These are phyloP conservation scores for Helenozyma rhizophorensis DNA, from an alignment of 805 yeast species.

Conservation along the genomic window DNA sequence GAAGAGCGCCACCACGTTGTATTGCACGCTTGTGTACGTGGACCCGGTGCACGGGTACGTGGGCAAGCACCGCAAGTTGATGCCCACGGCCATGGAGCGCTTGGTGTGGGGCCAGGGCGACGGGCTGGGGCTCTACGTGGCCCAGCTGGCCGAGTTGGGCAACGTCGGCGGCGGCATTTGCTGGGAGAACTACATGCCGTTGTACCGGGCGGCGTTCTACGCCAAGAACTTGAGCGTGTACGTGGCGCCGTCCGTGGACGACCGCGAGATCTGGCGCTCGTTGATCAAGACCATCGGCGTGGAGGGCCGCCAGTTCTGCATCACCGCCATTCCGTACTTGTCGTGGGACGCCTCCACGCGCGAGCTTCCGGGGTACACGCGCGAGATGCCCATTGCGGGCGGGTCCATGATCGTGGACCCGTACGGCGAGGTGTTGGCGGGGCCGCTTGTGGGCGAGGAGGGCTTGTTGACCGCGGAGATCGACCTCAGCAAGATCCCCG, in stretches of 20 bases:
- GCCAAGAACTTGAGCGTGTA: constrained; percentile 40
- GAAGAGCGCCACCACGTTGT: constrained; percentile 29
- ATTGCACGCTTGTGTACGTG: constrained; percentile 38
- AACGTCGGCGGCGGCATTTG: constrained; percentile 46
- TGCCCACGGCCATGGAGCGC: constrained; percentile 44
- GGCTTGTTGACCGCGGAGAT: constrained; percentile 39
- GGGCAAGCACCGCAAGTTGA: constrained; percentile 38
- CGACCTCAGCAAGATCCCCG: constrained; percentile 31
- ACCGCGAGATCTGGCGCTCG: constrained; percentile 40
- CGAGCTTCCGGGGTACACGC: constrained; percentile 17
- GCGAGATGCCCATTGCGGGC: constrained; percentile 35
- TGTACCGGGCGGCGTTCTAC: constrained; percentile 37
- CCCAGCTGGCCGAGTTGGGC: constrained; percentile 21
- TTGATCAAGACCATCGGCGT: constrained; percentile 39
- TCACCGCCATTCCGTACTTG: constrained; percentile 39
- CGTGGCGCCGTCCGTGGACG: constrained; percentile 40
- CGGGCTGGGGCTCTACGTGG: constrained; percentile 40
- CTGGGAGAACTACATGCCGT: constrained; percentile 45
- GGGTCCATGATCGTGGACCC: constrained; percentile 24
- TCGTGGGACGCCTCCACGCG: constrained; percentile 21
- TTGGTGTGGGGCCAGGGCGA: constrained; percentile 46
- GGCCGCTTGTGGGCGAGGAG: constrained; percentile 38
- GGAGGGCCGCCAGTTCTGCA: constrained; percentile 36
- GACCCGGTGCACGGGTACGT: constrained; percentile 34
- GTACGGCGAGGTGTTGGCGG: constrained; percentile 31